Evolutionary conservation across 306 rosid genomes (phyloP).

Genomic region (Morella rubra): DNA sequence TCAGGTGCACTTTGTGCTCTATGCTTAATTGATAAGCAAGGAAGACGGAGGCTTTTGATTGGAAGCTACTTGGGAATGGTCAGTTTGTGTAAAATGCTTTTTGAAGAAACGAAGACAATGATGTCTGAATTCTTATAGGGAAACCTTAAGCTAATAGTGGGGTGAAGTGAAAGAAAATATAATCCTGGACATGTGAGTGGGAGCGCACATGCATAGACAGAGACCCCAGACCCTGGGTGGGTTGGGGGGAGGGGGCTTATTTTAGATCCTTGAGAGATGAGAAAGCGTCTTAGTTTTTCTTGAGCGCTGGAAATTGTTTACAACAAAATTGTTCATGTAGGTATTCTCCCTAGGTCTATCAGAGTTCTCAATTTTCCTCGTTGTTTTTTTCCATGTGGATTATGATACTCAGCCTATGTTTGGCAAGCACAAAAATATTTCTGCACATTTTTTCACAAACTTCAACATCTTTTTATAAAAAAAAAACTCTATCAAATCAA

Average conservation of each 20-base stretch:
- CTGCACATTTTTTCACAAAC: too few relatives aligned
- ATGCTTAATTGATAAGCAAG: constrained; percentile 74
- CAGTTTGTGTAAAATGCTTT: constrained; percentile 30
- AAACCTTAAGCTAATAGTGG: background rate
- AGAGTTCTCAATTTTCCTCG: constrained; percentile 14
- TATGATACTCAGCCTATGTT: background rate
- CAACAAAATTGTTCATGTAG: constrained; percentile 1
- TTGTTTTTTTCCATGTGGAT: background rate
- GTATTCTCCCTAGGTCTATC: background rate
- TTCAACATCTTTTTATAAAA: too few relatives aligned
- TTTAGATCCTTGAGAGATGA: background rate
- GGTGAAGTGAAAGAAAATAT: background rate
- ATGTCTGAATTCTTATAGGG: too few relatives aligned
- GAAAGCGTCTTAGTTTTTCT: background rate
- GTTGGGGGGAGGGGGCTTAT: background rate
- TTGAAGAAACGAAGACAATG: background rate
- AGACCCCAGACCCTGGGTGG: too few relatives aligned
- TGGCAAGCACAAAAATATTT: too few relatives aligned
- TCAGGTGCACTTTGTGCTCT: constrained; percentile 79
- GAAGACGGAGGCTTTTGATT: constrained; percentile 74
- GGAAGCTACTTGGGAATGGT: constrained; percentile 97
- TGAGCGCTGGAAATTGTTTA: background rate
- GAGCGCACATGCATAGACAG: too few relatives aligned
- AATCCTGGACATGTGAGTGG: background rate
- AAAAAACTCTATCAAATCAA: too few relatives aligned